Conservation (phyloP, 2,329 filamentous ascomycete genomes). For the Didymella exigua region DNA sequence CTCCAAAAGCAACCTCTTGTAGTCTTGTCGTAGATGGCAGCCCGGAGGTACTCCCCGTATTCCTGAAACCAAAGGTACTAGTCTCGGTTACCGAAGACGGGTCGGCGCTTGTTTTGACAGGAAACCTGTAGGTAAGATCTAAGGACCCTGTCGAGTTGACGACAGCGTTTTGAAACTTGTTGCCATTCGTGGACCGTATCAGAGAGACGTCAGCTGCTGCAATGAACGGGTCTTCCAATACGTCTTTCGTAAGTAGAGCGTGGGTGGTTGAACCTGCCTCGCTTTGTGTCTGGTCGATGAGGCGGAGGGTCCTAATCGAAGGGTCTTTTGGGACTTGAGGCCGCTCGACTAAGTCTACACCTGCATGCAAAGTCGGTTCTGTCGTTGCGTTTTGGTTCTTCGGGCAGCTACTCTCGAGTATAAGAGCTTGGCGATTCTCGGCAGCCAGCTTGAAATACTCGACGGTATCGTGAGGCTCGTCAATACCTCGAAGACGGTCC, state of each 20-base stretch:
- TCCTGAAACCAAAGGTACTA: not conserved
- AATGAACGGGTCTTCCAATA: constrained; percentile 39
- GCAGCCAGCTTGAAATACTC: constrained; percentile 52
- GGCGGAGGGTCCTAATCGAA: not conserved
- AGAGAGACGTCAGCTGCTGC: constrained; percentile 4
- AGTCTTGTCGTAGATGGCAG: constrained; percentile 8
- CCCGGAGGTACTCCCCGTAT: not conserved
- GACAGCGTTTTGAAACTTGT: not conserved
- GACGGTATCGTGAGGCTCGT: constrained; percentile 46
- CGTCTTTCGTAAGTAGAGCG: not conserved
- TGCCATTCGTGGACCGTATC: not conserved
- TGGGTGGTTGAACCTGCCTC: not conserved
- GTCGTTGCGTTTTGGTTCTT: not conserved
- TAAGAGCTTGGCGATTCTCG: constrained; percentile 42
- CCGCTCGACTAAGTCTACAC: not conserved
- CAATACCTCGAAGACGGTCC: constrained; percentile 48
- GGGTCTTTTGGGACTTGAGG: not conserved
- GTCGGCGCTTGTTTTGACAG: constrained; percentile 8
- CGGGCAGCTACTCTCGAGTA: constrained; percentile 18
- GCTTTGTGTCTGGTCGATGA: not conserved
- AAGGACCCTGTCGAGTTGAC: constrained; percentile 21
- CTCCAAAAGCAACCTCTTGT: constrained; percentile 29
- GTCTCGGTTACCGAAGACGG: too few species aligned
- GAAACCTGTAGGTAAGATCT: constrained; percentile 38
- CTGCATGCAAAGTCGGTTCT: not conserved